A percentile compares a stretch with the other conserved stretches of the same genome.
phyloP scores from a whole-genome alignment of 1,284 basidiomycete genomes.

The Leccinum pallidistipes region DNA sequence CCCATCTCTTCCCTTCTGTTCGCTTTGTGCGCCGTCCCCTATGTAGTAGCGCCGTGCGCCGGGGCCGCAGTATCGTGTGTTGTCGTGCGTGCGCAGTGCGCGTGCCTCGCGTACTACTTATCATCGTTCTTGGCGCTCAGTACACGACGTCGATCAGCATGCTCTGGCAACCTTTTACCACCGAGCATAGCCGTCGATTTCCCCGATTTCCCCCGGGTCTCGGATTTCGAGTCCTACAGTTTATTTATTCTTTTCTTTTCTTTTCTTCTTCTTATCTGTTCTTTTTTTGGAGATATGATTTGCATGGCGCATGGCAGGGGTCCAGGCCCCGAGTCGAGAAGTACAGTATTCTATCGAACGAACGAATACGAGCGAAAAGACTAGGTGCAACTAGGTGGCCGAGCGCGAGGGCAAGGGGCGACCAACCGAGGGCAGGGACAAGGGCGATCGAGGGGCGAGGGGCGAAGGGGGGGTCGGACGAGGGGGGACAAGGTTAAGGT shows the following conservation, averaged over 20 bases:
- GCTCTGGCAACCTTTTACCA: background rate
- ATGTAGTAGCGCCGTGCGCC: background rate
- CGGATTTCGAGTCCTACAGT: background rate
- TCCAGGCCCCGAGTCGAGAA: too few species aligned
- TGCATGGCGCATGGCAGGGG: background rate
- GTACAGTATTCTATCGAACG: background rate
- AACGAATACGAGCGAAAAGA: background rate
- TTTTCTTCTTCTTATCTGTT: background rate
- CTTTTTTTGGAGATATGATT: background rate
- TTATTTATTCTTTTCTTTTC: background rate
- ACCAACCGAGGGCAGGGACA: background rate
- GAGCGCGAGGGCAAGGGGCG: background rate
- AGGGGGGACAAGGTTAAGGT: background rate
- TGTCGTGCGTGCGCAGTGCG: background rate
- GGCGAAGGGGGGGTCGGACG: background rate
- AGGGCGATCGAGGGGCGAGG: background rate
- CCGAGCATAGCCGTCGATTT: background rate
- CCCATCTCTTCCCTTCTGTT: background rate
- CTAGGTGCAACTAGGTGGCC: too few species aligned
- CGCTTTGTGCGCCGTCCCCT: background rate
- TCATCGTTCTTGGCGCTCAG: background rate
- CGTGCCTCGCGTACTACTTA: background rate
- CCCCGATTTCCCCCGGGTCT: background rate
- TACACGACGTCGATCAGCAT: background rate
- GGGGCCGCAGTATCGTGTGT: background rate